Percentiles rank a stretch among this genome's conserved stretches.
Conservation (phyloP, 83 land plant species). For the Picea mariana region DNA sequence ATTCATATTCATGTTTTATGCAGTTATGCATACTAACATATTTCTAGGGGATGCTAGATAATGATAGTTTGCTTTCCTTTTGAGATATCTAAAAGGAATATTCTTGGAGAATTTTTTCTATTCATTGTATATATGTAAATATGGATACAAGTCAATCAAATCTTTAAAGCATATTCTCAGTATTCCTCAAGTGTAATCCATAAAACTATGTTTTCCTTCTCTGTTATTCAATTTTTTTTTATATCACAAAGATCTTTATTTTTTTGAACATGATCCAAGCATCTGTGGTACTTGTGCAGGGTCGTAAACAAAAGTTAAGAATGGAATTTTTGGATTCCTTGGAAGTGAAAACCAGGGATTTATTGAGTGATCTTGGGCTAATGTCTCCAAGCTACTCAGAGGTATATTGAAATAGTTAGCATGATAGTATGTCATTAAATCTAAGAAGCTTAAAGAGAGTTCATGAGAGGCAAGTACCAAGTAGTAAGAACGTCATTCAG, state of each 20-base stretch:
- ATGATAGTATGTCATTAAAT: too few species aligned
- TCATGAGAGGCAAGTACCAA: not conserved
- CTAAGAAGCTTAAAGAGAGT: not conserved
- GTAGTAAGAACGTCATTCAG: too few species aligned
- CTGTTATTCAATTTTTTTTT: not conserved
- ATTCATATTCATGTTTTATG: not conserved
- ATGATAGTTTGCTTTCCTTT: not conserved
- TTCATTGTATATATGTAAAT: not conserved
- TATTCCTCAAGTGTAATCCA: not conserved
- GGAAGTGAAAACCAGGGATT: conserved; percentile 45
- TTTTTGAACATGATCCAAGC: too few species aligned
- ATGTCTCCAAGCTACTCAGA: conserved; percentile 45
- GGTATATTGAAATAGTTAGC: conserved; percentile 35
- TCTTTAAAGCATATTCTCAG: not conserved
- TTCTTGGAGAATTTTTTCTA: not conserved
- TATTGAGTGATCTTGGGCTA: conserved; percentile 68
- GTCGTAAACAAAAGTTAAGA: conserved; percentile 60
- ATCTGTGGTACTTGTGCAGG: conserved; percentile 29
- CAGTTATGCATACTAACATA: not conserved
- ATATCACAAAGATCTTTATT: not conserved
- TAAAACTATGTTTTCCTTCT: not conserved
- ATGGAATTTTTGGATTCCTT: conserved; percentile 52
- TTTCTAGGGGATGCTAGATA: not conserved
- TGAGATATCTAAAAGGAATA: not conserved
- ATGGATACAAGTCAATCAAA: not conserved